Evolutionary conservation across 2,329 filamentous ascomycete genomes (phyloP), one percentile per base, ranked within the genome.

Genomic region (Colletotrichum tofieldiae): DNA sequence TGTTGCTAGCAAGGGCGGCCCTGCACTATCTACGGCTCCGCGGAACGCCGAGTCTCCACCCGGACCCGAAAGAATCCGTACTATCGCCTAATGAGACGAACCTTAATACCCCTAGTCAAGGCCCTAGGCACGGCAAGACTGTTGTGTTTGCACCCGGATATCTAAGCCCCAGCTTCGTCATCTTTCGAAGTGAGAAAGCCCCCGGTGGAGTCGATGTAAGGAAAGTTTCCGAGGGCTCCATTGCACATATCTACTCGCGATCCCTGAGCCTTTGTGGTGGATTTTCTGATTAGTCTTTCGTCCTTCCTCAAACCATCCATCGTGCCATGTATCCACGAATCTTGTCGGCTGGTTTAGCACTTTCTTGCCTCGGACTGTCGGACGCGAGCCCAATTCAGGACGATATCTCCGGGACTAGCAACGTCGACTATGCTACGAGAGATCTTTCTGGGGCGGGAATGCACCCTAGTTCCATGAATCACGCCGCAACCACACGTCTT

Each of bases 41-140:
- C 69, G 69, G 69, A 16, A 35, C 39, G 14, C 65, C 69, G 65
- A 23, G 51, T 41, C 65, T 29, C 69, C 64, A 71, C 55, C 62
- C 32, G 32, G 45, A 54, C 52, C 39, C 47, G 65, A 69, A 18
- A 23, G 11, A 55, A 11, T 45, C 12, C 51, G 58, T 11, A 45
- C 20, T 8, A 41, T 69, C 45, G 52, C 18, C 20, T 58, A 29
- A 54, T 55, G 69, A 47, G 59, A 72, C 69, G 52, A 72, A 69
- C 39, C 26, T n/a, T 69, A 43, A 69, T 62, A n/a, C 45, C 58
- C 12, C 47, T n/a, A 18, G n/a, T 20, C 47, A 26, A 32, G 39
- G 12, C 18, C 18, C 26, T 12, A 51, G 12, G 26, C 18, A 29
- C 20, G 56, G 9, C 29, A 16, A 29, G 8, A 16, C n/a, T 8